Evolutionary conservation across 2,329 filamentous ascomycete species (phyloP).

Genomic region (Pyricularia pennisetigena): DNA sequence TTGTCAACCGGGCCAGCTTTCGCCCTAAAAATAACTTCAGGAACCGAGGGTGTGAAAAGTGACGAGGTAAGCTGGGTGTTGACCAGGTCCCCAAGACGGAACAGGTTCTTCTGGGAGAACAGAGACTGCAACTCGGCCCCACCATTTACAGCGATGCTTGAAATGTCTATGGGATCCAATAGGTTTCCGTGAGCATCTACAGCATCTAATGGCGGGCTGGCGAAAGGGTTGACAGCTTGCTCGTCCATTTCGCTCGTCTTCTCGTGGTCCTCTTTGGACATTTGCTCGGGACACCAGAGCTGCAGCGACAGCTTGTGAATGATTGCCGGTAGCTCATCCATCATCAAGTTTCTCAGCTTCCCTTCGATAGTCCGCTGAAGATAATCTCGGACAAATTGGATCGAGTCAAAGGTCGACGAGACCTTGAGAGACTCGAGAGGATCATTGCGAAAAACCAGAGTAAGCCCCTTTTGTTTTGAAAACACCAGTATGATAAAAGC

Average conservation of each 20-base stretch:
- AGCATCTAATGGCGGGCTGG: constrained; percentile 70
- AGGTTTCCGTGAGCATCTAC: constrained; percentile 73
- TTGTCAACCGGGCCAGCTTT: constrained; percentile 76
- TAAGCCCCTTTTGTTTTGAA: constrained; percentile 93
- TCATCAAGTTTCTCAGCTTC: constrained; percentile 86
- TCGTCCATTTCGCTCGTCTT: constrained; percentile 42
- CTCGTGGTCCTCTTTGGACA: constrained; percentile 54
- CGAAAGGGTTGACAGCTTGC: constrained; percentile 66
- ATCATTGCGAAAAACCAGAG: constrained; percentile 95
- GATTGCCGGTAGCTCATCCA: constrained; percentile 95
- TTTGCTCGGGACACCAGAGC: constrained; percentile 83
- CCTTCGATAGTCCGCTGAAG: constrained; percentile 92
- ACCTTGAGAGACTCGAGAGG: constrained; percentile 96
- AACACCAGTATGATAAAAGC: constrained; percentile 98
- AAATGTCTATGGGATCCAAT: constrained; percentile 64
- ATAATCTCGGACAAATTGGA: constrained; percentile 96
- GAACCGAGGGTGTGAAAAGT: constrained; percentile 82
- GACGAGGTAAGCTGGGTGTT: constrained; percentile 87
- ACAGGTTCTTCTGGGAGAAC: constrained; percentile 90
- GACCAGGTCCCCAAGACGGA: constrained; percentile 71
- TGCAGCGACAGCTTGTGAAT: constrained; percentile 86
- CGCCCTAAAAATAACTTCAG: constrained; percentile 82
- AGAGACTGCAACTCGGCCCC: constrained; percentile 75
- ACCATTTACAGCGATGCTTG: constrained; percentile 68
- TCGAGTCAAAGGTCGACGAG: constrained; percentile 97